A percentile compares a stretch with the other conserved stretches of the same genome.
phyloP scores from a whole-genome alignment of 2,329 filamentous ascomycete genomes.

The Xylariaceae sp. region DNA sequence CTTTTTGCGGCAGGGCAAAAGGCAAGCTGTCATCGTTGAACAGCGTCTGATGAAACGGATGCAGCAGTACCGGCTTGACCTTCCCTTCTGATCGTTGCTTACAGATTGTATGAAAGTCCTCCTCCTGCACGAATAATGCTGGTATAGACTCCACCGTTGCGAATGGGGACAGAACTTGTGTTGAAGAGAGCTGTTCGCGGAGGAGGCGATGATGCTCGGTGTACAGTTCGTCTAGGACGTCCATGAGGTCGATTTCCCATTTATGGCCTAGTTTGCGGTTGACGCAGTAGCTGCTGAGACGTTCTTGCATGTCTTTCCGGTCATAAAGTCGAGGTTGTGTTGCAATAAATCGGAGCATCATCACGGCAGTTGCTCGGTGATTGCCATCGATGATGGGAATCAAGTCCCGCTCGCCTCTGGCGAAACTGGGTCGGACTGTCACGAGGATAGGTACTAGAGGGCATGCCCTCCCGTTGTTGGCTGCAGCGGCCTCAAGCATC shows the following conservation, averaged over 20 bases:
- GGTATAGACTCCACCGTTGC: neutral
- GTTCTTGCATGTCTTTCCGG: neutral
- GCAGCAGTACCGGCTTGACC: neutral
- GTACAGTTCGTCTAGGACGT: neutral
- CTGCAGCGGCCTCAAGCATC: neutral
- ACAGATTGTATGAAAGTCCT: neutral
- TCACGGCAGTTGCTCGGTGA: neutral
- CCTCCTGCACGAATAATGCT: neutral
- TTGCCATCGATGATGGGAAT: neutral
- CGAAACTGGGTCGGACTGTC: neutral
- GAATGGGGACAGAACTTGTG: neutral
- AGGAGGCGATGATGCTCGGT: neutral
- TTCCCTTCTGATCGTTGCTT: neutral
- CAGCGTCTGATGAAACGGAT: neutral
- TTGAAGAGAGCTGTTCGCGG: neutral
- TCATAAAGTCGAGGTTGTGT: neutral
- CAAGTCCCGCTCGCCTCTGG: neutral
- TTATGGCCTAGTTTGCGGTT: neutral
- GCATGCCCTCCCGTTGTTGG: neutral
- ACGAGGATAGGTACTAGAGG: neutral
- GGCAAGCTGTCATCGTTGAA: neutral
- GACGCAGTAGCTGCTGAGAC: neutral
- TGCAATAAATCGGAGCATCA: neutral
- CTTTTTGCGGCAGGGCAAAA: neutral
- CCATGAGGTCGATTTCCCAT: neutral